phyloP scores from a whole-genome alignment of 2,329 filamentous ascomycete genomes.

The Moelleriella libera region DNA sequence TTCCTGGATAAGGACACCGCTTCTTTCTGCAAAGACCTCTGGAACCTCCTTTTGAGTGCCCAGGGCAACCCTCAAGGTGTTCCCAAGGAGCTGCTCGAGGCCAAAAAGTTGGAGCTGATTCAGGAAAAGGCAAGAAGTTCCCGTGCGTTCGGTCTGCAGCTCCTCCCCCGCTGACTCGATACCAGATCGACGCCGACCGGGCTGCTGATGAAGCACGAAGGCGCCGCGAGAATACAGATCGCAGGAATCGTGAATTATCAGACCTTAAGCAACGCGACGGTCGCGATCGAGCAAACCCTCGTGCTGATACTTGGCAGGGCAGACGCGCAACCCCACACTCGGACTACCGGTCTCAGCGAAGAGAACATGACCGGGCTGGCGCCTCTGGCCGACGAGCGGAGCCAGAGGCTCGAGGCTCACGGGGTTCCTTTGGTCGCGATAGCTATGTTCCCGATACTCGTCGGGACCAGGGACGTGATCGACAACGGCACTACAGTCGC shows the following conservation, averaged over 20 bases:
- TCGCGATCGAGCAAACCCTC: conserved; percentile 35
- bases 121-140: conserved; percentile 65
- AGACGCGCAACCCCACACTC: conserved; percentile 37
- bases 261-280: conserved; percentile 53
- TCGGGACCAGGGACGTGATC: conserved; percentile 24
- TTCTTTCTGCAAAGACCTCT: conserved; percentile 82
- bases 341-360: conserved; percentile 23
- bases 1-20: conserved; percentile 90
- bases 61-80: conserved; percentile 82
- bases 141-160: background rate
- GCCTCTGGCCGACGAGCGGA: conserved; percentile 34
- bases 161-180: background rate
- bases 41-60: conserved; percentile 81
- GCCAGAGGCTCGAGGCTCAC: conserved; percentile 25
- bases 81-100: conserved; percentile 85
- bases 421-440: conserved; percentile 33
- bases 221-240: conserved; percentile 55
- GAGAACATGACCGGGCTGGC: conserved; percentile 28
- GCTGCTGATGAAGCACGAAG: conserved; percentile 61
- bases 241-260: conserved; percentile 57
- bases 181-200: conserved; percentile 67
- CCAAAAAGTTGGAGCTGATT: conserved; percentile 88
- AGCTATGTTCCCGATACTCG: conserved; percentile 37
- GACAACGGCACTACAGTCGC: conserved; percentile 11
- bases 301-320: conserved; percentile 38